These are phyloP conservation scores for Globisporangium alternatum DNA, from an alignment of 352 stramenopile genomes.

Conservation along the genomic window DNA sequence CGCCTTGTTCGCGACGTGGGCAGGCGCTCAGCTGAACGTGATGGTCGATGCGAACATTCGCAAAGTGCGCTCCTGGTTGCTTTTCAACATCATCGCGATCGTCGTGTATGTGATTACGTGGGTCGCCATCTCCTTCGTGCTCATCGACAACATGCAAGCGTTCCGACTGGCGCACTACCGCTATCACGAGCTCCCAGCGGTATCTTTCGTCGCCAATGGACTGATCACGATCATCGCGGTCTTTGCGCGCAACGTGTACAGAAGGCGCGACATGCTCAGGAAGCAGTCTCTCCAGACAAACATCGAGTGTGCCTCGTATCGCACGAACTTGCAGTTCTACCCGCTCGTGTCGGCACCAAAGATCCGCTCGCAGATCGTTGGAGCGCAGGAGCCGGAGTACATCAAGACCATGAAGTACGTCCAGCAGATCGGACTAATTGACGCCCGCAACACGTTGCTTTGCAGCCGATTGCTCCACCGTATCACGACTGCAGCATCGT, in stretches of 20 bases:
- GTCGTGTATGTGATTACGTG: constrained; percentile 1
- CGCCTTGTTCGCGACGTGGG: not conserved
- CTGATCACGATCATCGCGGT: constrained; percentile 16
- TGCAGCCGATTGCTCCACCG: not conserved
- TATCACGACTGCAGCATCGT: not conserved
- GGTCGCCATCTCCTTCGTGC: not conserved
- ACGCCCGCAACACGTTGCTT: constrained; percentile 13
- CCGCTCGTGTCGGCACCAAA: not conserved
- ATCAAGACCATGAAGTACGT: constrained; percentile 15
- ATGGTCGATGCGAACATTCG: constrained; percentile 17
- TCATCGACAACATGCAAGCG: constrained; percentile 9
- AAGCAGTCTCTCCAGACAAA: not conserved
- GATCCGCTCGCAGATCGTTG: not conserved
- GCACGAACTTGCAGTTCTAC: constrained; percentile 8
- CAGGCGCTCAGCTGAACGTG: constrained; percentile 16
- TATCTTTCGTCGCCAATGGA: constrained; percentile 8
- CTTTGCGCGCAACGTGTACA: constrained; percentile 17
- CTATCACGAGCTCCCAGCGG: constrained; percentile 10
- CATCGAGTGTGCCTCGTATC: constrained; percentile 16
- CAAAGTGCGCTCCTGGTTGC: constrained; percentile 7
- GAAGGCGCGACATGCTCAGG: constrained; percentile 3
- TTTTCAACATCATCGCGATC: constrained; percentile 6
- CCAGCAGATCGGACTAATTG: constrained; percentile 1
- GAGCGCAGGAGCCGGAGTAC: not conserved
- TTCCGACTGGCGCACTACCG: not conserved